A percentile compares a stretch with the other conserved stretches of the same genome.
These are phyloP conservation scores for Alternaria triticina DNA, from an alignment of 2,329 filamentous ascomycete species.

Conservation along the genomic window DNA sequence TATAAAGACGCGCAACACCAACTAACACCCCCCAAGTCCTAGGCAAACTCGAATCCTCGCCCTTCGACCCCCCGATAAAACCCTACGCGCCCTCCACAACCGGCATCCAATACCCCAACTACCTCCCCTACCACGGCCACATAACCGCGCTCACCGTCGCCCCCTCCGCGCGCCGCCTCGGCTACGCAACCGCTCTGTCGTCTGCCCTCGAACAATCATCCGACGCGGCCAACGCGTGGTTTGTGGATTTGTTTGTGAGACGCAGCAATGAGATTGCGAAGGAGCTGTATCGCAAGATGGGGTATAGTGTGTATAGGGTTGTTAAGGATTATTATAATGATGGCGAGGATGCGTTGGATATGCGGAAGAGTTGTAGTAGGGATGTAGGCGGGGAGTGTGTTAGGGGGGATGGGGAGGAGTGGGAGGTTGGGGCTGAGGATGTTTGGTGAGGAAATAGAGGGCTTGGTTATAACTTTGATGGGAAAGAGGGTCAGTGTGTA, in stretches of 20 bases:
- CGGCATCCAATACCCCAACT: constrained; percentile 61
- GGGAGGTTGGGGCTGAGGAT: constrained; percentile 80
- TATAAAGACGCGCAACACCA: not conserved
- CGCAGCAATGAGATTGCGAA: constrained; percentile 88
- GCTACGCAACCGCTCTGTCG: constrained; percentile 84
- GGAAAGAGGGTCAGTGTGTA: no score
- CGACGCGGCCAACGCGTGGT: constrained; percentile 86
- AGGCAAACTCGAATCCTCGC: constrained; percentile 86
- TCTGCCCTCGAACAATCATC: constrained; percentile 81
- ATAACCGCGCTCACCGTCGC: constrained; percentile 95
- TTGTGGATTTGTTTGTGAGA: constrained; percentile 93
- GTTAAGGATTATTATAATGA: constrained; percentile 95
- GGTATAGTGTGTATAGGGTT: constrained; percentile 84
- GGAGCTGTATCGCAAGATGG: constrained; percentile 86
- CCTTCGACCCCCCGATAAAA: constrained; percentile 75
- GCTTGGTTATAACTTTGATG: not conserved
- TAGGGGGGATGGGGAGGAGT: constrained; percentile 78
- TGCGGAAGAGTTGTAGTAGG: constrained; percentile 88
- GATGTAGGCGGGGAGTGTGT: constrained; percentile 79
- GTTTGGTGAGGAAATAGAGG: constrained; percentile 67
- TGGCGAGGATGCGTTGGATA: constrained; percentile 95
- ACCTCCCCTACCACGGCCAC: constrained; percentile 99
- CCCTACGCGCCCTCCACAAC: constrained; percentile 67
- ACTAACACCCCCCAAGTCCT: constrained; percentile 71
- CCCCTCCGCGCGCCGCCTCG: constrained; percentile 81